Conservation (phyloP, 495 filamentous ascomycete species). For the Podospora appendiculata region DNA sequence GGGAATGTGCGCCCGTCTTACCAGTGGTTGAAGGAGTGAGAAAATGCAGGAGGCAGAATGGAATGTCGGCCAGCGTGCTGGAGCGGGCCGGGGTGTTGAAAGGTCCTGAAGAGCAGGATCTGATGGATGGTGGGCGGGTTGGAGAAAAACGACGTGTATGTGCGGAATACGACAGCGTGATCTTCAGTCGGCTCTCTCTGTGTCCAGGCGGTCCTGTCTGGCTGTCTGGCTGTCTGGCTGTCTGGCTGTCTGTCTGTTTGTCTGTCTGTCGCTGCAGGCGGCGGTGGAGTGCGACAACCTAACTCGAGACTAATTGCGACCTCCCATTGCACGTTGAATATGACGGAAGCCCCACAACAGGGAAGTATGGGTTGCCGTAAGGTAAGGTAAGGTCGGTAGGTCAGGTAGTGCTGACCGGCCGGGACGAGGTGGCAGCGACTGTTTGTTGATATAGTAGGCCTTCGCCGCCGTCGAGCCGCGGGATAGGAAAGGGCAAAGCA, state of each 20-base stretch:
- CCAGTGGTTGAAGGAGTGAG: no score
- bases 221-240: no score
- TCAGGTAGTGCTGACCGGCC: constrained; percentile 9
- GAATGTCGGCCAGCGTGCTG: no score
- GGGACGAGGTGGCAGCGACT: not conserved
- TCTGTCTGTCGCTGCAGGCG: not conserved
- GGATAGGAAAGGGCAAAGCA: constrained; percentile 2
- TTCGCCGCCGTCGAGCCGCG: constrained; percentile 12
- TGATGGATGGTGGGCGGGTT: no score
- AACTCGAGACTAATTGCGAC: constrained; percentile 14
- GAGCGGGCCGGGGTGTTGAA: no score
- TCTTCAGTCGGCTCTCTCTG: no score
- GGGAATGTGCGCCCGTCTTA: no score
- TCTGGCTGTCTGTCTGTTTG: not conserved
- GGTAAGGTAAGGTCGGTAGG: not conserved
- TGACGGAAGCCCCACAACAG: constrained; percentile 6
- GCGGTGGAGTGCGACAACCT: constrained; percentile 18
- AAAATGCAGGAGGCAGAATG: no score
- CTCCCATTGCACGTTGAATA: constrained; percentile 24
- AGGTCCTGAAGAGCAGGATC: no score
- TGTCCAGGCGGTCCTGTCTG: not conserved
- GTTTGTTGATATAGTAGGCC: constrained; percentile 1
- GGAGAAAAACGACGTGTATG: no score
- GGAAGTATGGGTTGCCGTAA: not conserved
- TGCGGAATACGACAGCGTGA: no score